phyloP scores from a whole-genome alignment of 139 green algal genomes.

The Micractinium sp. region DNA sequence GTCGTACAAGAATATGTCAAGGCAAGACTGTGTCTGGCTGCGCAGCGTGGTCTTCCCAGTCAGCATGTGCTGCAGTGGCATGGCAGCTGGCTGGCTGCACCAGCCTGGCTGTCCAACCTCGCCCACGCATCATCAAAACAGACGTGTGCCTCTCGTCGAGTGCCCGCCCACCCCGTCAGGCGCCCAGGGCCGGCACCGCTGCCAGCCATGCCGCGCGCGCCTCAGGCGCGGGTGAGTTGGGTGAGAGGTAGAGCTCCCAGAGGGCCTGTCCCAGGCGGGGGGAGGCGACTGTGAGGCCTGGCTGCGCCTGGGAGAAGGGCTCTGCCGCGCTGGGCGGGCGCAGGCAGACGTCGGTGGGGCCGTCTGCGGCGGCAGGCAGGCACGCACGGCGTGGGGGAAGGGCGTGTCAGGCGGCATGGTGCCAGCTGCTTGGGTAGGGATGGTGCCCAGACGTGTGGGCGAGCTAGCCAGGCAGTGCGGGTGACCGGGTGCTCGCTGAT shows the following conservation, averaged over 20 bases:
- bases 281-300: background rate
- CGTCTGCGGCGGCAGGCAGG: background rate
- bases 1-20: too few relatives aligned
- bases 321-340: background rate
- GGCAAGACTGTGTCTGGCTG: too few relatives aligned
- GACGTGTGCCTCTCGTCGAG: too few relatives aligned
- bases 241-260: background rate
- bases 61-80: too few relatives aligned
- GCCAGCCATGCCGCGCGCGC: constrained; percentile 1
- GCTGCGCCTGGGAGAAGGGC: background rate
- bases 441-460: too few relatives aligned
- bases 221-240: background rate
- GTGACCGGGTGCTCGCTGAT: background rate
- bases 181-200: background rate
- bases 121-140: too few relatives aligned
- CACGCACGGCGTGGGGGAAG: background rate
- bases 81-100: too few relatives aligned
- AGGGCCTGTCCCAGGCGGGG: background rate
- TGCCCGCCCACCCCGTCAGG: background rate
- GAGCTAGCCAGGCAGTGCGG: background rate
- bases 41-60: too few relatives aligned
- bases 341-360: background rate
- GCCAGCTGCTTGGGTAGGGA: too few relatives aligned
- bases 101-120: too few relatives aligned
- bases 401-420: background rate